Conservation (phyloP, 257 asterid genomes). For the Striga asiatica region DNA sequence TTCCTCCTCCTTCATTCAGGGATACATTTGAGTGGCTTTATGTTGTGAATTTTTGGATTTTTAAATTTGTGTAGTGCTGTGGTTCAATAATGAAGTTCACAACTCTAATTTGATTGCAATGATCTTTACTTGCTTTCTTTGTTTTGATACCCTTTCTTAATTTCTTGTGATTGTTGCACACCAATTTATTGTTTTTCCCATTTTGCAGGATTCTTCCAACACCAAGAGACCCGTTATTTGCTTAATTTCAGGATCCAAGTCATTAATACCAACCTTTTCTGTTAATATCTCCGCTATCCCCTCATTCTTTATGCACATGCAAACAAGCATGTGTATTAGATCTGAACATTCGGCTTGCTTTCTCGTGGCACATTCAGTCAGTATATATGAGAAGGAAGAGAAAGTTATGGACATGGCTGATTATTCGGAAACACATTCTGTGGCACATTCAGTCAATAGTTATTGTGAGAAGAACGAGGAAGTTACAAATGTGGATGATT, state of each 20-base stretch:
- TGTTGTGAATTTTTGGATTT: background rate
- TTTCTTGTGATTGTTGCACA: too few species aligned
- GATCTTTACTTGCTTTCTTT: background rate
- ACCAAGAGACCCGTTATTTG: conserved; percentile 33
- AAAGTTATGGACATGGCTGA: too few species aligned
- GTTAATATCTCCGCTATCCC: conserved; percentile 63
- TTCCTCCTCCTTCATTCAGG: too few species aligned
- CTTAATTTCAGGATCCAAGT: conserved; percentile 36
- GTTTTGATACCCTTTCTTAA: too few species aligned
- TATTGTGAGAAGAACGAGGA: background rate
- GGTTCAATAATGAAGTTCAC: too few species aligned
- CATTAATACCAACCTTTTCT: conserved; percentile 43
- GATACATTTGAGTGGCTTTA: background rate
- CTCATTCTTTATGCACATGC: conserved; percentile 42
- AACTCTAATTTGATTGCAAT: too few species aligned
- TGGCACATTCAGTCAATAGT: background rate
- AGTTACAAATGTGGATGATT: background rate
- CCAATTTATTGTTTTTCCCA: conserved; percentile 1
- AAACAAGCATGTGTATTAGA: conserved; percentile 35
- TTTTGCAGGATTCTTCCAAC: conserved; percentile 38
- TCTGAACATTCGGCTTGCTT: conserved; percentile 21
- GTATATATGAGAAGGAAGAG: too few species aligned
- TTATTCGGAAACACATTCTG: too few species aligned
- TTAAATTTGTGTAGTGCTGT: too few species aligned
- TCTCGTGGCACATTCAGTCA: background rate